Conservation (phyloP, 164 flowering plant species). For the Akebia trifoliata region DNA sequence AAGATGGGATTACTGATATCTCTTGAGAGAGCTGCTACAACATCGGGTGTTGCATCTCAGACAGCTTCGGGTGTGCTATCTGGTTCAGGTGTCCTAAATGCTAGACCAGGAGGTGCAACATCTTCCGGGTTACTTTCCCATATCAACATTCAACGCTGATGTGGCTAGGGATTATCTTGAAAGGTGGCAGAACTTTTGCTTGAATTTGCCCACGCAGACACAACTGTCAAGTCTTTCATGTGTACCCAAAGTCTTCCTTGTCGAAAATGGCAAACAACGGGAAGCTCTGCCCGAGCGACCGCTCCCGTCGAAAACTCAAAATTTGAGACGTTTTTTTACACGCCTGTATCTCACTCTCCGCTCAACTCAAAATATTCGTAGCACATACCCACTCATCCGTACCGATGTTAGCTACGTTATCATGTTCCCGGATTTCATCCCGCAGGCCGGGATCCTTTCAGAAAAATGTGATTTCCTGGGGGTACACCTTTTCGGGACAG, state of each 20-base stretch:
- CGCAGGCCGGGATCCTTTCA: too few species aligned
- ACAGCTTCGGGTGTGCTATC: constrained; percentile 92
- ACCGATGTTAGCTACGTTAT: too few species aligned
- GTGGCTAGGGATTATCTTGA: constrained; percentile 89
- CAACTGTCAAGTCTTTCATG: constrained; percentile 87
- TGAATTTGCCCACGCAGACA: constrained; percentile 86
- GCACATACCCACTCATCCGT: too few species aligned
- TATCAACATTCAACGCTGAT: constrained; percentile 79
- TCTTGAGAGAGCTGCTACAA: constrained; percentile 64
- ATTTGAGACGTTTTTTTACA: too few species aligned
- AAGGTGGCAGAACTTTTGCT: constrained; percentile 94
- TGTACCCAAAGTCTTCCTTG: constrained; percentile 90
- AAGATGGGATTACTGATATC: constrained; percentile 42
- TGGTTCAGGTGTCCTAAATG: constrained; percentile 96
- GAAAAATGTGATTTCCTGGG: too few species aligned
- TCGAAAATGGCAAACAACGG: too few species aligned
- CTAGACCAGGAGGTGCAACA: constrained; percentile 94
- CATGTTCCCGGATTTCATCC: too few species aligned
- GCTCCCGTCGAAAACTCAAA: too few species aligned
- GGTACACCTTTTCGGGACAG: too few species aligned
- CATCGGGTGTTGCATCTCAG: constrained; percentile 82
- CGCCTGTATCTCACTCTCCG: too few species aligned
- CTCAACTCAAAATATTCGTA: too few species aligned
- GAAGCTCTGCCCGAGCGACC: too few species aligned
- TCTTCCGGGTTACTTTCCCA: constrained; percentile 92